Base-by-base conservation (phyloP, 2,329 filamentous ascomycete species). In the Aspergillus fijiensis region DNA sequence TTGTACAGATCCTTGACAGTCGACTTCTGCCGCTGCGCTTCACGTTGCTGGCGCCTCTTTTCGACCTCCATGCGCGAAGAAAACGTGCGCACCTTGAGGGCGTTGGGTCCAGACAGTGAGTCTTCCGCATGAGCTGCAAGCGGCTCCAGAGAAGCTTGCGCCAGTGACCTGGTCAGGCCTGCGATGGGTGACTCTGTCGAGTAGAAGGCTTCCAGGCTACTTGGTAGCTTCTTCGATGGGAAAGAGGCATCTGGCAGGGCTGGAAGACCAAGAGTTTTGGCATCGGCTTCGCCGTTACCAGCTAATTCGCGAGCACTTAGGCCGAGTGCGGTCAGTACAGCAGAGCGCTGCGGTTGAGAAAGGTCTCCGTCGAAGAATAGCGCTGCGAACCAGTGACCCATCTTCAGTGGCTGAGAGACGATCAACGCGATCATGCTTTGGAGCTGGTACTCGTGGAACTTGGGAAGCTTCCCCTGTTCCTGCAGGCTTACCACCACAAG, bases 281-380 rank as follows among this genome's bases (percentile, higher is more conserved):
- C 77, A 57, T 84, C 82, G 19, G 83, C 79, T 53, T 81, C 76
- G 19, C 89, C 87, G 65, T 90, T 86, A 0, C 95, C 93, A 1
- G 92, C 91, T 10, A 99, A 77, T 75, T 98, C 93, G 60, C 94
- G 85, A 2, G 91, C 91, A 31, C 89, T 86, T 0, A 99, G 79
- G 0, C 93, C 94, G 4, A 99, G 79, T 0, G 91, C 88, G 21
- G 91, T 89, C 55, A 99, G 87, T 42, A 98, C 83, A 0, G 90
- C 86, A 7, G 89, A 90, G 45, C 95, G 85, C 73, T 98, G 94
- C 0, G 88, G 85, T 42, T 98, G 80, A 0, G 93, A 96, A 74
- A 95, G 93, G 72, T 99, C 95, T 16, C 93, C 93, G 48, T 92
- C 89, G 72, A 97, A 98, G 72, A 95, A 96, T 0, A 90, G 89